Evolutionary conservation across 2,329 filamentous ascomycete genomes (phyloP), one percentile per base, ranked within the genome.

Genomic region (Cytospora leucostoma): DNA sequence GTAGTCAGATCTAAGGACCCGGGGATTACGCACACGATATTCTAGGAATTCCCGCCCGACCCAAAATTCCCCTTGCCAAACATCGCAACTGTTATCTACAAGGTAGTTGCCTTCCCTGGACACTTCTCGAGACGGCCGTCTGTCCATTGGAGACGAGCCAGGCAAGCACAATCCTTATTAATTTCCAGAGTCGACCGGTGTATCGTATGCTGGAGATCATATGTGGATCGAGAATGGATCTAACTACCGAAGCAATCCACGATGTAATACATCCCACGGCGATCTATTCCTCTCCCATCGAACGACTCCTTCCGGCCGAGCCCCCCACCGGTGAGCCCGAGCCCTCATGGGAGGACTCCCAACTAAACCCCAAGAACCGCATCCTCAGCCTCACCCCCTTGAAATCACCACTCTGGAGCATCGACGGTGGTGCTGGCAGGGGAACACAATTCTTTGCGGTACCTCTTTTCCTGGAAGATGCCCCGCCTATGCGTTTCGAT

Each of bases 311-410:
- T 19, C 44, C 38, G 32, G 38, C 15, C 34, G 7, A 47, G 15
- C 35, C 38, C 34, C 19, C 37, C 34, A 52, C 51, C 55, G 56
- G 56, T 34, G 13, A 27, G 4, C 17, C 32, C 10, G 35, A 47
- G 34, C 12, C 50, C 10, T 38, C 68, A 15, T 87, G 84, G 84
- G 70, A 73, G 13, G 65, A 71, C 3, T 87, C 84, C 6, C 72
- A 76, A 49, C 75, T 87, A 50, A 88, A 88, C 66, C 85, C 84
- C 8, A 85, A 84, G 71, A 87, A 86, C 68, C 79, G 84, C 64
- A 82, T 87, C 70, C 79, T 87, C 70, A 85, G 82, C 66, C 78
- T 88, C 17, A 78, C 77, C 3, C 72, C 75, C 8, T 77, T 78
- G 2, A 56, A 68, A 15, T 68, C 73, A 0, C 78, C 83, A 2